Base-by-base conservation (phyloP, 2,329 filamentous ascomycete species). In the Fusarium denticulatum region DNA sequence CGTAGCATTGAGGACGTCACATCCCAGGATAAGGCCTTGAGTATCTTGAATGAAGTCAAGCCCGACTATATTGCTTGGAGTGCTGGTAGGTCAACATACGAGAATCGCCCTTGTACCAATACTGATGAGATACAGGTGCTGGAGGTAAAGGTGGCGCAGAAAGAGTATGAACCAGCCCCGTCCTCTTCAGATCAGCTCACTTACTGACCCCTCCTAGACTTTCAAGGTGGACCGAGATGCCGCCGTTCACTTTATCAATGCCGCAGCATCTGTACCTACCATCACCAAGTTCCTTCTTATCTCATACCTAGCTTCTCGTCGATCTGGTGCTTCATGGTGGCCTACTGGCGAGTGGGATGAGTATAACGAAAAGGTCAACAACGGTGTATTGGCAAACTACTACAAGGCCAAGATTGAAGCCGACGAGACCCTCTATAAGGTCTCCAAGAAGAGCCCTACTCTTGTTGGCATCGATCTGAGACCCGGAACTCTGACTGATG, bases 1-100 rank as follows among this genome's bases (percentile, higher is more conserved):
- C 88, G 88, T 78, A 94, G 90, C 78, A 83, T 96, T 26, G 92
- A 94, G 60, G 92, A 94, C 24, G 86, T 95, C 45, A 90, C 89
- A 80, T 89, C 84, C 60, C 86, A 90, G 56, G 84, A 83, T 0
- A 88, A 92, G 71, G 93, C 93, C 3, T 85, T 88, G 74, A 84
- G 82, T 42, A 87, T 95, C 64, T 80, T 96, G 43, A 85, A 88
- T 71, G 84, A 87, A 75, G 88, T 90, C 26, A 86, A 88, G 79
- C 85, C 88, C 5, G 90, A 93, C 79, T 93, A 90, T 80, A 86
- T 93, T 36, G 87, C 93, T 70, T 94, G 90, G 89, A 89, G 87
- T 72, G 91, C 92, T 24, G 91, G 91, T 89, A 79, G 47, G 84
- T 78, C 13, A n/a, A 56, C 22, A 22, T 12, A 9, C 6, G 6